Base-by-base conservation (phyloP, 1,284 basidiomycete genomes). In the Schizopora paradoxa region DNA sequence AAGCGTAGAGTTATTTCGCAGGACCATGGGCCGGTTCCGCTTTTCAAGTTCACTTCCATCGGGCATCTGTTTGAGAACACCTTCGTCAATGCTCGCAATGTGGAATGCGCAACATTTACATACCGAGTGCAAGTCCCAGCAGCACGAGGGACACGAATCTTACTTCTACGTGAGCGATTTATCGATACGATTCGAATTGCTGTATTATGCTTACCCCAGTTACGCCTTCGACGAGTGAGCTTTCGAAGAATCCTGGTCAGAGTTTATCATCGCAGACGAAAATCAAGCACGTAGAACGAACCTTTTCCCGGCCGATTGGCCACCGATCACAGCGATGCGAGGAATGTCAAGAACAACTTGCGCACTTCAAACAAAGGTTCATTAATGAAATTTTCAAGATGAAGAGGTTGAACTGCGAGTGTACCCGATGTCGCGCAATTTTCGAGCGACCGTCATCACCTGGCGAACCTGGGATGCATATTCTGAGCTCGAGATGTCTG, bases 1-100 rank as follows among this genome's bases (percentile, higher is more conserved):
- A 55, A 38, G 14, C 66, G 62, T 2, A 69, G 58, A 16, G 49
- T 59, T 18, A 69, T 57, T 19, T 59, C 56, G 48, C 66, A 68
- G 2, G 53, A 51, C 67, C 67, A 69, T 4, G 27, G 43, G 49
- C 61, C 45, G 2, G 47, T 31, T 3, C 52, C 33, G 10, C 53
- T 51, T 21, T 51, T 45, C 11, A 61, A 48, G 29, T 51, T 51
- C 42, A 50, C 57, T 46, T 55, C 62, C 53, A 56, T 63, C 13
- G 58, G 58, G 47, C 57, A 62, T 47, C 54, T 61, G 48, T 27
- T 40, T 48, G 43, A 45, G 32, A 41, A 51, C 43, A 48, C 31
- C 21, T 36, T 41, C 4, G 10, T 41, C 8, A 48, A 16, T 23
- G 10, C 18, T 19, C 3, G 19, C 21, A 19, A 27, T 36, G 14